Percentiles rank a stretch among this genome's conserved stretches.
Conservation (phyloP, 495 filamentous ascomycete genomes). For the Hypomontagnella monticulosa region DNA sequence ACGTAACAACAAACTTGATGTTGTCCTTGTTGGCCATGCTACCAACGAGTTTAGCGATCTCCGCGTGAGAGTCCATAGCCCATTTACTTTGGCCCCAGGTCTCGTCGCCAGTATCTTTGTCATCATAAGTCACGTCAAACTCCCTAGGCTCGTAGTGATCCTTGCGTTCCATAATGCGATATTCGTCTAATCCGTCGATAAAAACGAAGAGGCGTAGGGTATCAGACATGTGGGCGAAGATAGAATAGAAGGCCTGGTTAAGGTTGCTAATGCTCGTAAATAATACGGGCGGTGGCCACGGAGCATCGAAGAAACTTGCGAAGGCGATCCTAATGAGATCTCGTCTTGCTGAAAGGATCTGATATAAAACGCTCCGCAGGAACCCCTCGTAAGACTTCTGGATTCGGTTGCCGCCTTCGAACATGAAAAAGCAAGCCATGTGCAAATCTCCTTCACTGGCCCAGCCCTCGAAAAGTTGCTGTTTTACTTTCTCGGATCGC, state of each 20-base stretch:
- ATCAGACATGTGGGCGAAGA: conserved; percentile 45
- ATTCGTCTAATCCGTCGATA: conserved; percentile 47
- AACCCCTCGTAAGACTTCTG: conserved; percentile 57
- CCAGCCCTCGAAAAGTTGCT: conserved; percentile 39
- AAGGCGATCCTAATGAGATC: conserved; percentile 46
- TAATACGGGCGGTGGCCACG: conserved; percentile 43
- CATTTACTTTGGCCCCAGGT: conserved; percentile 48
- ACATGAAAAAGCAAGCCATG: conserved; percentile 53
- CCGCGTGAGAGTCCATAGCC: conserved; percentile 39
- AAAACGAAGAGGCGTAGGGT: conserved; percentile 41
- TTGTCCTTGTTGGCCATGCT: conserved; percentile 42
- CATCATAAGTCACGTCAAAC: conserved; percentile 38
- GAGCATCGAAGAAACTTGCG: conserved; percentile 42
- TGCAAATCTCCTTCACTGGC: conserved; percentile 39
- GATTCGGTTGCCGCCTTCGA: conserved; percentile 49
- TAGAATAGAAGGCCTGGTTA: conserved; percentile 43
- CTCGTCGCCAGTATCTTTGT: conserved; percentile 40
- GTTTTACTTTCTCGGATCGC: conserved; percentile 33
- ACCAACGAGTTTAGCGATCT: conserved; percentile 39
- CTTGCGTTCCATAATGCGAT: conserved; percentile 46
- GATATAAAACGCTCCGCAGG: conserved; percentile 49
- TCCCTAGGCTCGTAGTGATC: conserved; percentile 43
- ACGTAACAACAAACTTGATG: conserved; percentile 42
- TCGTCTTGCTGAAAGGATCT: conserved; percentile 47
- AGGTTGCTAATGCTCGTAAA: conserved; percentile 45